Evolutionary conservation across 371 early-diverging fungal genomes (phyloP).

Genomic region (Rhizopus arrhizus): DNA sequence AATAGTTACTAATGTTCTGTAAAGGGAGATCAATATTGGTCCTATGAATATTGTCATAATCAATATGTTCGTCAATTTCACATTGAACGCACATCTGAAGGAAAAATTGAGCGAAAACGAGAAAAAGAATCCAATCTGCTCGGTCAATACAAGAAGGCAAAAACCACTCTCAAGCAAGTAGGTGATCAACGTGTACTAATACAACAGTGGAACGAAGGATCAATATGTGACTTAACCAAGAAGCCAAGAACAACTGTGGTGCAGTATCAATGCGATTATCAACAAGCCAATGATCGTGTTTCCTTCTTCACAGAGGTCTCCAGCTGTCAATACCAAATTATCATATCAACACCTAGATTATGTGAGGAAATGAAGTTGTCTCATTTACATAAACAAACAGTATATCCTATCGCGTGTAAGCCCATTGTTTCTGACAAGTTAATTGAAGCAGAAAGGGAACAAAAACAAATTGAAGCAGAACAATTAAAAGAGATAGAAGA

Average conservation of each 20-base stretch:
- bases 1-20: background rate
- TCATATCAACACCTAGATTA: constrained; percentile 69
- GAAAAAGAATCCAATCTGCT: constrained; percentile 20
- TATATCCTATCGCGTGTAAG: constrained; percentile 62
- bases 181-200: constrained; percentile 63
- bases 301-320: constrained; percentile 60
- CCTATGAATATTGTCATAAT: constrained; percentile 80
- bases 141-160: constrained; percentile 4
- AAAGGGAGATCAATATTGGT: constrained; percentile 72
- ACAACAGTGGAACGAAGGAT: constrained; percentile 74
- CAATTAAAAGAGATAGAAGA: constrained; percentile 6
- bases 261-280: constrained; percentile 75
- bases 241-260: constrained; percentile 71
- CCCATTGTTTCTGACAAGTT: constrained; percentile 62
- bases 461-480: constrained; percentile 3
- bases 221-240: constrained; percentile 72
- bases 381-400: constrained; percentile 44
- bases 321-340: constrained; percentile 72
- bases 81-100: constrained; percentile 36
- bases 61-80: constrained; percentile 76
- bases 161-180: constrained; percentile 27
- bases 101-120: constrained; percentile 18
- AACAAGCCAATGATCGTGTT: constrained; percentile 55
- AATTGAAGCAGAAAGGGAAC: constrained; percentile 22
- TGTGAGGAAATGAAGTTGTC: constrained; percentile 69